These are phyloP conservation scores for Colletotrichum acutatum DNA, from an alignment of 2,329 filamentous ascomycete species.

Conservation along the genomic window DNA sequence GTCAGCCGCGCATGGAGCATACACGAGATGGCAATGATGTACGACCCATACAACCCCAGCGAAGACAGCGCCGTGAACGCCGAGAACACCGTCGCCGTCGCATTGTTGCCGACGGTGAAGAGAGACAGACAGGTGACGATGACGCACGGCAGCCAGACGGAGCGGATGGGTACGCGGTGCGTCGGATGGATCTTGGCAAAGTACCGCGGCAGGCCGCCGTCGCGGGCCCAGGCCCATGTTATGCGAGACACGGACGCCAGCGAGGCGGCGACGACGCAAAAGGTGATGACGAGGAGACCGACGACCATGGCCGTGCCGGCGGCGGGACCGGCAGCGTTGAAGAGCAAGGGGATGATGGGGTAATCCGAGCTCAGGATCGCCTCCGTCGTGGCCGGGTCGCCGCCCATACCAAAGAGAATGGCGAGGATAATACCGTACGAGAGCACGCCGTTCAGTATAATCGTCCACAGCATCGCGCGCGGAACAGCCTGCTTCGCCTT, in stretches of 20 bases:
- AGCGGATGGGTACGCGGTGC: constrained; percentile 24
- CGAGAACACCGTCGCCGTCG: constrained; percentile 33
- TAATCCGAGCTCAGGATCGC: constrained; percentile 26
- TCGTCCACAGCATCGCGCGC: constrained; percentile 35
- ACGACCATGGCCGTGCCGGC: constrained; percentile 32
- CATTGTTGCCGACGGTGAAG: constrained; percentile 29
- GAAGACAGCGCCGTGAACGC: constrained; percentile 30
- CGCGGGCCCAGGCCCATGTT: constrained; percentile 29
- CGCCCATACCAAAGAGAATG: constrained; percentile 31
- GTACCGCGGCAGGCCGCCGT: constrained; percentile 28
- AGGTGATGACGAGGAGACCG: constrained; percentile 30
- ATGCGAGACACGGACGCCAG: constrained; percentile 42
- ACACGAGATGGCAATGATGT: constrained; percentile 32
- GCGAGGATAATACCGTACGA: constrained; percentile 31
- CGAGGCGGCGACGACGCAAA: constrained; percentile 46
- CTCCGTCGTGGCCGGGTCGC: constrained; percentile 9
- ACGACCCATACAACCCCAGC: constrained; percentile 31
- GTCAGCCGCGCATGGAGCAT: constrained; percentile 31
- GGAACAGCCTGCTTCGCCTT: constrained; percentile 33
- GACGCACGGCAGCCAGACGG: constrained; percentile 30
- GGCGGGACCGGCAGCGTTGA: constrained; percentile 20
- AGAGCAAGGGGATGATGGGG: constrained; percentile 27
- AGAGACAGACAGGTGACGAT: constrained; percentile 29
- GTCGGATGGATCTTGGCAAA: constrained; percentile 29
- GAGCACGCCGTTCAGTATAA: constrained; percentile 51